Evolutionary conservation across 176 grass and related monocot species (phyloP).

Genomic region (Rhynchospora pubera): DNA sequence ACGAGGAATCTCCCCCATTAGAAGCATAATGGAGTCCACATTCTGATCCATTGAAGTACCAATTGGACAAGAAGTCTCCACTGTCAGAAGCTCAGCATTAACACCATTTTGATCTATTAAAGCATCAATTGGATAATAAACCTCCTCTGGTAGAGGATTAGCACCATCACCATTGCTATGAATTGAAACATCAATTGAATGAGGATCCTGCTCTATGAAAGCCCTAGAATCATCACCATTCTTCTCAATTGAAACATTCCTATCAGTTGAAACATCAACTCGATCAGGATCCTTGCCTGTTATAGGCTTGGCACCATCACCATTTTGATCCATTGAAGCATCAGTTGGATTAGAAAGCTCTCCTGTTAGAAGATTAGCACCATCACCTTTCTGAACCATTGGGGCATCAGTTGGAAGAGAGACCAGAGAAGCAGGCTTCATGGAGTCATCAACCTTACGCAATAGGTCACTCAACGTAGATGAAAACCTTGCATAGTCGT

Average conservation of each 20-base stretch:
- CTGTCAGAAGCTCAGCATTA: background rate
- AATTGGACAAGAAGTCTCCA: background rate
- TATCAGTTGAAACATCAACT: background rate
- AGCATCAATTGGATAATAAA: background rate
- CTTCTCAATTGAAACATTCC: background rate
- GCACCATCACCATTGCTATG: background rate
- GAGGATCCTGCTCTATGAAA: background rate
- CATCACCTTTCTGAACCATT: background rate
- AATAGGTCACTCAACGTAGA: constrained; percentile 43
- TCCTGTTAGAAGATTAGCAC: background rate
- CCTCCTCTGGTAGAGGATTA: background rate
- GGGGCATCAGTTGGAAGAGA: background rate
- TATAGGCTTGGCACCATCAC: background rate
- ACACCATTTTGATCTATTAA: background rate
- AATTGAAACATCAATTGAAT: background rate
- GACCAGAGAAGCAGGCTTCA: constrained; percentile 21
- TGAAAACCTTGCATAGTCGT: constrained; percentile 47
- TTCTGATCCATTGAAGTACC: background rate
- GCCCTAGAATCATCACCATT: background rate
- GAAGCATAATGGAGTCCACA: background rate
- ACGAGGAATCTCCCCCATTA: background rate
- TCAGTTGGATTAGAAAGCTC: constrained; percentile 7
- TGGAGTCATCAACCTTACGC: constrained; percentile 29
- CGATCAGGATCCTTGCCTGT: background rate
- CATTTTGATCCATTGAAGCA: background rate